These are phyloP conservation scores for Saraca asoca DNA, from an alignment of 331 rosid genomes.

Conservation along the genomic window DNA sequence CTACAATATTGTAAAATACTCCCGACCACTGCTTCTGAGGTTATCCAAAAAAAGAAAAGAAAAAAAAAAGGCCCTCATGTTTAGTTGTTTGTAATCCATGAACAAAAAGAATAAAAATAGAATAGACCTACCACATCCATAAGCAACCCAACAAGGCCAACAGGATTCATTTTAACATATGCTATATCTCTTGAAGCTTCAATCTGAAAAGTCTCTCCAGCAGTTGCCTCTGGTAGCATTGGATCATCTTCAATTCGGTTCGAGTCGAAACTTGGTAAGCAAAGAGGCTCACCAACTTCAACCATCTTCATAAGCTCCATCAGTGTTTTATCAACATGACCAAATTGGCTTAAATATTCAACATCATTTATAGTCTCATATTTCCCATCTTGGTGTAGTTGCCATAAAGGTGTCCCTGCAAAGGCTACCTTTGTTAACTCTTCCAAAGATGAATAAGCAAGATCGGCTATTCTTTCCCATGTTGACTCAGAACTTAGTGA, in stretches of 20 bases:
- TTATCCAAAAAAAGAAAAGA: constrained; percentile 3
- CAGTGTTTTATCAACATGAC: constrained; percentile 32
- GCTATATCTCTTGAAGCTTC: constrained; percentile 62
- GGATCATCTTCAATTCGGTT: neutral
- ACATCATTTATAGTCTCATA: constrained; percentile 36
- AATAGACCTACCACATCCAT: constrained; percentile 59
- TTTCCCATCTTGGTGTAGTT: neutral
- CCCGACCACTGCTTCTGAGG: constrained; percentile 55
- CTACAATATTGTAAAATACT: constrained; percentile 53
- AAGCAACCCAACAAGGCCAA: constrained; percentile 47
- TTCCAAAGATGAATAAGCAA: constrained; percentile 46
- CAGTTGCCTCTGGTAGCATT: neutral
- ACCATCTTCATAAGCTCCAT: constrained; percentile 43
- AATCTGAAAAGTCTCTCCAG: neutral
- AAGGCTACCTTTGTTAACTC: constrained; percentile 41
- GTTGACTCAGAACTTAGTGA: constrained; percentile 34
- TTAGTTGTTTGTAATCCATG: neutral
- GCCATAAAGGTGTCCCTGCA: constrained; percentile 45
- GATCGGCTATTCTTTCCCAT: constrained; percentile 26
- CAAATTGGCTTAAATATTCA: constrained; percentile 45
- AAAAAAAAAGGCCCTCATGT: no score
- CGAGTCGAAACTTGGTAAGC: constrained; percentile 26
- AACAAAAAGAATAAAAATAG: neutral
- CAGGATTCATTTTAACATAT: constrained; percentile 36
- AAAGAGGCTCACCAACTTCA: constrained; percentile 46